Conservation (phyloP, 192 early-diverging fungal genomes). For the Phycomyces blakesleeanus region DNA sequence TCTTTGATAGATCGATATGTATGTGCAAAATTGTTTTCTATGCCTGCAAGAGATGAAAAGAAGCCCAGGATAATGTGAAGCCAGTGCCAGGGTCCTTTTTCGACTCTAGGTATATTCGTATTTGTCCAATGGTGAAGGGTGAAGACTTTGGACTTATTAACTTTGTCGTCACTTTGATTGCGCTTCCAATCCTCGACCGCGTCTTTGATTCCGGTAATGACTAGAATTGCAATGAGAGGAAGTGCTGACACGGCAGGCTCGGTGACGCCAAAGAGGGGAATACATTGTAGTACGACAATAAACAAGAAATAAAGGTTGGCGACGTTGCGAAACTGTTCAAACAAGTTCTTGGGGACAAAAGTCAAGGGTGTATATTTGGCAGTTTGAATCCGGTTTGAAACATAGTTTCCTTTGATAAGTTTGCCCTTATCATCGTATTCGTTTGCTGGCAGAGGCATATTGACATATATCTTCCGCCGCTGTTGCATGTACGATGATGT, state of each 20-base stretch:
- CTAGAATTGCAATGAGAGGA: conserved; percentile 80
- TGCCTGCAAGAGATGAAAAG: conserved; percentile 22
- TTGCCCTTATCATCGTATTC: conserved; percentile 29
- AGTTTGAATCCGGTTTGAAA: conserved; percentile 78
- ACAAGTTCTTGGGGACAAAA: conserved; percentile 96
- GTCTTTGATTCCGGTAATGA: conserved; percentile 82
- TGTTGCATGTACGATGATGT: conserved; percentile 32
- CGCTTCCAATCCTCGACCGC: conserved; percentile 93
- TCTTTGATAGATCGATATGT: conserved; percentile 1
- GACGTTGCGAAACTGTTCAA: conserved; percentile 93
- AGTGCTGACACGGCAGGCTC: conserved; percentile 76
- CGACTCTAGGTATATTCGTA: conserved; percentile 44
- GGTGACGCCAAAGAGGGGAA: conserved; percentile 56
- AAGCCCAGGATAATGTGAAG: conserved; percentile 14
- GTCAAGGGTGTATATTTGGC: conserved; percentile 88
- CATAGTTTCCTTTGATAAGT: conserved; percentile 31
- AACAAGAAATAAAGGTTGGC: conserved; percentile 97
- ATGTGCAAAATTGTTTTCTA: conserved; percentile 29
- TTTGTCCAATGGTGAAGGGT: conserved; percentile 60
- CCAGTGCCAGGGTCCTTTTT: conserved; percentile 5
- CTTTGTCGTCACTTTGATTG: conserved; percentile 73
- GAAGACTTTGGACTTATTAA: conserved; percentile 70
- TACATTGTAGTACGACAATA: conserved; percentile 81
- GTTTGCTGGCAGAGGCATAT: conserved; percentile 12
- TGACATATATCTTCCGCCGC: conserved; percentile 39